Evolutionary conservation across 495 filamentous ascomycete genomes (phyloP).

Genomic region (Coniosporium apollinis): DNA sequence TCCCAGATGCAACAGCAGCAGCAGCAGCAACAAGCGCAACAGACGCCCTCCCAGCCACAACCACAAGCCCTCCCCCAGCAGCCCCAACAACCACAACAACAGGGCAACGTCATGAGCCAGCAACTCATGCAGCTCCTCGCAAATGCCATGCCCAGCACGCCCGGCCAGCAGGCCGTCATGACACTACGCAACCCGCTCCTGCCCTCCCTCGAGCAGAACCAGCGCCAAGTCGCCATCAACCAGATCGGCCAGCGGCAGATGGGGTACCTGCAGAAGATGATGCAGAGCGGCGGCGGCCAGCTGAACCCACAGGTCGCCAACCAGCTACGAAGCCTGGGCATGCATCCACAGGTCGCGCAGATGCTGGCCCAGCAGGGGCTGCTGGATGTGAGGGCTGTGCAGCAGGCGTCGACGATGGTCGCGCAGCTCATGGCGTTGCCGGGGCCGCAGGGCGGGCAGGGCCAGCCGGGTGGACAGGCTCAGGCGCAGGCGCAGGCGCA

Average conservation of each 20-base stretch:
- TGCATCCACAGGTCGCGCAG: neutral
- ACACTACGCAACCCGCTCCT: neutral
- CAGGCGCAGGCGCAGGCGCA: neutral
- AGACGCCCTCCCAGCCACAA: neutral
- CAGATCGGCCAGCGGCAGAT: neutral
- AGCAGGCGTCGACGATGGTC: neutral
- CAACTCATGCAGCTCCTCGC: neutral
- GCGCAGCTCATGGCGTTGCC: neutral
- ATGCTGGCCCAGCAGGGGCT: neutral
- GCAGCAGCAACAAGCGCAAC: conserved; percentile 1
- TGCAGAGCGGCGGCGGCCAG: neutral
- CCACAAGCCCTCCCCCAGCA: neutral
- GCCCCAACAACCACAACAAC: neutral
- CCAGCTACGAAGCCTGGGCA: neutral
- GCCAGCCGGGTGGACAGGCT: too few relatives aligned
- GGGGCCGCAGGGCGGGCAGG: neutral
- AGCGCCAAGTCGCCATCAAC: neutral
- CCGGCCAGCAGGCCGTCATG: neutral
- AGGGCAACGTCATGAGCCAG: neutral
- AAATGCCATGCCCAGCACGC: neutral
- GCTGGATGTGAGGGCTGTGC: neutral
- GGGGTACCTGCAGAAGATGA: neutral
- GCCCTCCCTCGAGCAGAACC: neutral
- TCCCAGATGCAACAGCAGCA: conserved; percentile 5
- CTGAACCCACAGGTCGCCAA: neutral